Base-by-base conservation (phyloP, 495 filamentous ascomycete genomes). In the Podospora sp. region DNA sequence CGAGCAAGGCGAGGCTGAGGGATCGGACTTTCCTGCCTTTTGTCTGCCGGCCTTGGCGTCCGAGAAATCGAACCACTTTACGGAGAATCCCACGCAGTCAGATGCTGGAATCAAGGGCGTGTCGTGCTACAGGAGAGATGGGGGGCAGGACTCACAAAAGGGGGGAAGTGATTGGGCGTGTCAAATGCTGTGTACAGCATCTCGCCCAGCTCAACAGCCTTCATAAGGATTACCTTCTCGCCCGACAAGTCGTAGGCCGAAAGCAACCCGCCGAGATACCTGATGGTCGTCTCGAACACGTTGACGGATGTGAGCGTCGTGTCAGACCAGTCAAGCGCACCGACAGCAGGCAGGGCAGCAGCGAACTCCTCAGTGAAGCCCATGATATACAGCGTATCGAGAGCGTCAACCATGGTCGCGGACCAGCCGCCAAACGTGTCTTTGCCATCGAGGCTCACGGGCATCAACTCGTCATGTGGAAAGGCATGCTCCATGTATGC, bases 341-440 rank as follows among this genome's bases (percentile, higher is more conserved):
- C 83, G 21, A 92, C 85, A 9, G 81, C 82, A 57, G 89, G 82
- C 6, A 89, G 83, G n/a, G 91, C 91, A 63, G 90, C 86, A 52
- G 88, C 81, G 73, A 95, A 95, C 46, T 94, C 92, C 16, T 89
- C 80, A 74, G 88, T 84, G 70, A 94, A 68, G 25, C 82, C 91
- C 92, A 94, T 93, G 58, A 96, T 92, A 90, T 90, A 95, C 3
- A 96, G 77, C 0, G 90, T 91, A 74, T 96, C 92, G 57, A 96
- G 80, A 6, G 86, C 74, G 76, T 96, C 92, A 5, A 96, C 89
- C 65, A 96, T 73, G 0, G 92, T 94, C 7, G 91, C 92, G 14
- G 86, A 91, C 92, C 91, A 95, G 20, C 89, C 89, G 69, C 87
- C 90, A 73, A 94, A 95, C 0, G 90, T 86, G 72, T 92, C 77